Percentiles rank a stretch among this genome's conserved stretches.
These are phyloP conservation scores for Ceratobasidium sp. DNA, from an alignment of 1,284 basidiomycete genomes.

Conservation along the genomic window DNA sequence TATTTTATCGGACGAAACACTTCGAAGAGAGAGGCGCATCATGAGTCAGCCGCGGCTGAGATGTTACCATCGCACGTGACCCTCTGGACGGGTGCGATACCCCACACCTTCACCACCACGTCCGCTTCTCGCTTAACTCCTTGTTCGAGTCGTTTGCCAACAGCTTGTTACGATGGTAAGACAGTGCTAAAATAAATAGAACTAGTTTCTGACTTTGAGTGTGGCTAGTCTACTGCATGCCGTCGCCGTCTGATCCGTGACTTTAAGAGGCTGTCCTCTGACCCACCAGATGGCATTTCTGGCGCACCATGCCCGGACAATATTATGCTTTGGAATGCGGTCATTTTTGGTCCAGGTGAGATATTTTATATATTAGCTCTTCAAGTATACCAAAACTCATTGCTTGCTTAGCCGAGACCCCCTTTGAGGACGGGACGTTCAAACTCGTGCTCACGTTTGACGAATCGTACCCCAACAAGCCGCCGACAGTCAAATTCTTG, in stretches of 20 bases:
- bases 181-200: not conserved
- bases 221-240: constrained; percentile 83
- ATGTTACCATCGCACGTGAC: constrained; percentile 24
- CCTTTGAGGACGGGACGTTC: constrained; percentile 99
- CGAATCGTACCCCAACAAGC: constrained; percentile 98
- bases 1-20: not conserved
- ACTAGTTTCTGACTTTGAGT: constrained; percentile 3
- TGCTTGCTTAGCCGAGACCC: constrained; percentile 83
- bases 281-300: constrained; percentile 95
- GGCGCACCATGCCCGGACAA: constrained; percentile 98
- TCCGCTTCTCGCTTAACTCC: not conserved
- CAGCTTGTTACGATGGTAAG: constrained; percentile 19
- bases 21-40: not conserved
- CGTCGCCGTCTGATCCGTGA: constrained; percentile 92
- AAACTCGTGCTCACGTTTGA: constrained; percentile 95
- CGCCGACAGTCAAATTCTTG: constrained; percentile 96
- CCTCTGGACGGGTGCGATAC: constrained; percentile 26
- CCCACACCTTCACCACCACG: constrained; percentile 31
- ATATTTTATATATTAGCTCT: constrained; percentile 44
- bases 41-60: constrained; percentile 7
- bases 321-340: constrained; percentile 99
- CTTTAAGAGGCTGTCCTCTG: constrained; percentile 93
- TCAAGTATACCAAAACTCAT: constrained; percentile 26
- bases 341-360: constrained; percentile 97
- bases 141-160: not conserved